These are phyloP conservation scores for Cydonia oblonga DNA, from an alignment of 331 rosid genomes.

Conservation along the genomic window DNA sequence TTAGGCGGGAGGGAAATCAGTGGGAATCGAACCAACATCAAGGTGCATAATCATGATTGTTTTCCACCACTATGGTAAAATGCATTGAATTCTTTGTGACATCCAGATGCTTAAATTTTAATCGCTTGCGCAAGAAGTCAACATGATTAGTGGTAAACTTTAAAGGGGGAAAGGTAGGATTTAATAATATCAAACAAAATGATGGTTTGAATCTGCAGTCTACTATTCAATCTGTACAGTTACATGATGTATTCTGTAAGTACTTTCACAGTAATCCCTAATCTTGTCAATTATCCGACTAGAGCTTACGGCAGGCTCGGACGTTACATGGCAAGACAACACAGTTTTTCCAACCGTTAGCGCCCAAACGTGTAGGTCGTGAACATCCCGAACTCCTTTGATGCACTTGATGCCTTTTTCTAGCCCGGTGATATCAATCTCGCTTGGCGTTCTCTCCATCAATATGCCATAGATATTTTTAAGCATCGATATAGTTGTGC, in stretches of 20 bases:
- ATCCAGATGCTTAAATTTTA: not conserved
- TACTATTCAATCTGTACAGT: conserved; percentile 69
- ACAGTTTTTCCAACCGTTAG: conserved; percentile 64
- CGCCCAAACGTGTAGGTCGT: conserved; percentile 82
- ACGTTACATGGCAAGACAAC: conserved; percentile 60
- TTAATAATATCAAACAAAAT: no score
- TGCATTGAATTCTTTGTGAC: not conserved
- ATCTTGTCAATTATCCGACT: conserved; percentile 36
- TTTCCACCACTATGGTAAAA: no score
- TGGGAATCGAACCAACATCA: no score
- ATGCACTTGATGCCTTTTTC: conserved; percentile 50
- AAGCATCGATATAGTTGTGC: conserved; percentile 62
- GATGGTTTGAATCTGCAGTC: not conserved
- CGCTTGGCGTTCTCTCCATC: conserved; percentile 62
- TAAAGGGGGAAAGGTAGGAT: no score
- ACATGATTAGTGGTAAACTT: not conserved
- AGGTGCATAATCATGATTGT: not conserved
- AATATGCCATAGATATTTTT: conserved; percentile 48
- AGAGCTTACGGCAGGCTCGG: conserved; percentile 39
- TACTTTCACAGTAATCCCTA: conserved; percentile 45
- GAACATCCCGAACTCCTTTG: conserved; percentile 58
- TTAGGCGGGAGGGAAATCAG: no score
- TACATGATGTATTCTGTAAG: conserved; percentile 50
- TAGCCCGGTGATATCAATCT: conserved; percentile 40
- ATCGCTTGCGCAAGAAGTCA: not conserved